phyloP scores from a whole-genome alignment of 805 yeast species.

The Crinitomyces ghanaensis region DNA sequence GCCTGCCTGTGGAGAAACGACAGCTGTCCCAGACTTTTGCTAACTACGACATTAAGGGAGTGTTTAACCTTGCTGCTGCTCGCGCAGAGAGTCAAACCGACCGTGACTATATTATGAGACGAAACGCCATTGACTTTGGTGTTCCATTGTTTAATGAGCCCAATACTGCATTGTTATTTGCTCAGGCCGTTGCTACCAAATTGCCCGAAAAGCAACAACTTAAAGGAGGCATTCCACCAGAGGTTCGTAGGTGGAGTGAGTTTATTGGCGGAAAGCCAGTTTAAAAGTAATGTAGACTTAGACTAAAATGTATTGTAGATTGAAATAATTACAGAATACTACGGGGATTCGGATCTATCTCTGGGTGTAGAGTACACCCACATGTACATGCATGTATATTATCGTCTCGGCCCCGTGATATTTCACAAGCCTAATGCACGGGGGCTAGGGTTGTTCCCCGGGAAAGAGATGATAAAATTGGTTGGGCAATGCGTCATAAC shows the following conservation, averaged over 20 bases:
- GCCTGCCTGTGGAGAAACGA: constrained; percentile 90
- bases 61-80: constrained; percentile 81
- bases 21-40: constrained; percentile 89
- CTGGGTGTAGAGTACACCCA: too few species aligned
- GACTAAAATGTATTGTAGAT: too few species aligned
- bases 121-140: constrained; percentile 97
- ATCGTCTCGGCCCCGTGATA: too few species aligned
- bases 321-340: too few species aligned
- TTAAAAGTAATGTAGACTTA: too few species aligned
- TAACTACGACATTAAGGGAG: constrained; percentile 70
- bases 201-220: constrained; percentile 36
- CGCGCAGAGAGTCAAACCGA: constrained; percentile 80
- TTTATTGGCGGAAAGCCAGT: constrained; percentile 91
- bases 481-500: too few species aligned
- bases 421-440: too few species aligned
- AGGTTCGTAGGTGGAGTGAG: constrained; percentile 94
- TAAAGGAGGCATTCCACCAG: constrained; percentile 56
- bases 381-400: too few species aligned
- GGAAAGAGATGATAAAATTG: too few species aligned
- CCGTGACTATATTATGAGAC: constrained; percentile 94
- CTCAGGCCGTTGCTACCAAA: constrained; percentile 67
- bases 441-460: too few species aligned
- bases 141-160: constrained; percentile 96
- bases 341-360: too few species aligned
- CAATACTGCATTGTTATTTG: constrained; percentile 77